Base-by-base conservation (phyloP, 2,329 filamentous ascomycete species). In the Colletotrichum phormii region DNA sequence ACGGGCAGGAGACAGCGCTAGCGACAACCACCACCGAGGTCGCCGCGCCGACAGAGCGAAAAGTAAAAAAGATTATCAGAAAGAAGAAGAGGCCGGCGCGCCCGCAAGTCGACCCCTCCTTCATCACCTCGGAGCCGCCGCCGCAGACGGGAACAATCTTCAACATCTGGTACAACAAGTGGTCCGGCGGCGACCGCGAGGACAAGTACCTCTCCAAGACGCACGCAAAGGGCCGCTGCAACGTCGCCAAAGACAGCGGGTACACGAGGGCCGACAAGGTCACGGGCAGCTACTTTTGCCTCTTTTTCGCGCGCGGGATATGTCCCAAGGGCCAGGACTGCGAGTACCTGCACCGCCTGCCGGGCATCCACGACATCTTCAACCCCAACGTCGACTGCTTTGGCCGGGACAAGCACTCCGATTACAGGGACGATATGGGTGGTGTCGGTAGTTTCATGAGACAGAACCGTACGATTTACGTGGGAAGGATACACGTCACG, bases 121-220 rank as follows among this genome's bases (percentile, higher is more conserved):
- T 92, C 55, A 89, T 97, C 84, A 94, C 93, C 77, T 92, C 92
- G 42, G 95, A 98, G 78, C 93, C 94, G 4, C 95, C 95, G 18
- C 94, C 94, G 1, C 95, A 98, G 79, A 98, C 96, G 0, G 97
- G 97, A 65, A 97, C 94, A 0, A 95, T 95, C 71, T 99, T 97
- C 88, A 99, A 99, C 83, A 97, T 97, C 79, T 98, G 95, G 96
- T 98, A 98, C 85, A 98, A 98, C 86, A 98, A 98, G 84, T 98
- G 96, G 95, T 93, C 92, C 0, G 97, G 97, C 76, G 97, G 97
- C 79, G 97, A 99, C 83, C 91, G 95, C 73, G 96, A 98, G 80
- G 95, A 97, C 85, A 95, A 95, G 77, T 95, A 96, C 79, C 89
- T 95, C 4, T 94, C 93, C 46, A 93, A 98, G 80, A 93, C 92